Evolutionary conservation across 306 rosid species (phyloP).

Genomic region (Delonix regia): DNA sequence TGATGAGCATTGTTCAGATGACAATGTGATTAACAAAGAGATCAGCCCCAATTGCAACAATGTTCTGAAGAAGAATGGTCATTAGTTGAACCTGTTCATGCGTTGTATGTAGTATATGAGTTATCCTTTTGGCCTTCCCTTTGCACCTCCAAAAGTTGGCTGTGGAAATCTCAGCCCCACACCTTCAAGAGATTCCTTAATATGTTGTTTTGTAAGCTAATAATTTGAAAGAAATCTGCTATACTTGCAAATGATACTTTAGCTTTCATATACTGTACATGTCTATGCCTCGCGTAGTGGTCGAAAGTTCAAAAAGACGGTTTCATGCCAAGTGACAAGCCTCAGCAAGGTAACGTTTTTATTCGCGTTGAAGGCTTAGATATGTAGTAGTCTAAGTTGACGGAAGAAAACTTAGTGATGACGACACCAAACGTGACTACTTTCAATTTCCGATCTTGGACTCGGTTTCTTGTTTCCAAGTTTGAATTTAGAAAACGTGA

Average conservation of each 20-base stretch:
- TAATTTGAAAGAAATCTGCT: slow-evolving; percentile 24
- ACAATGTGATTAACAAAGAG: slow-evolving; percentile 39
- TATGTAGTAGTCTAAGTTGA: too few species aligned
- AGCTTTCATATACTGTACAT: neutral
- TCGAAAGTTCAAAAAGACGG: neutral
- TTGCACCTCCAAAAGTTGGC: slow-evolving; percentile 26
- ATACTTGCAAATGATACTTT: neutral
- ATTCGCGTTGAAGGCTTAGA: too few species aligned
- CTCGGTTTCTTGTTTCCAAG: neutral
- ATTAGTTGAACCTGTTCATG: slow-evolving; percentile 1
- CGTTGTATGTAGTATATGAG: slow-evolving; percentile 30
- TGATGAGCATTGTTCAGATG: slow-evolving; percentile 28
- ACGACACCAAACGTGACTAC: neutral
- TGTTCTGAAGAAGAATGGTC: slow-evolving; percentile 37
- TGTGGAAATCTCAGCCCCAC: slow-evolving; percentile 39
- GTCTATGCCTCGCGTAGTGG: slow-evolving; percentile 1
- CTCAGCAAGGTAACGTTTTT: too few species aligned
- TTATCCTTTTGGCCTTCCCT: slow-evolving; percentile 24
- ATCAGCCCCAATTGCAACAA: slow-evolving; percentile 13
- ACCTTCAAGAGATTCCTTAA: slow-evolving; percentile 26
- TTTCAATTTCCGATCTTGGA: neutral
- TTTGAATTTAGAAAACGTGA: neutral
- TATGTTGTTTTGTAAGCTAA: slow-evolving; percentile 31
- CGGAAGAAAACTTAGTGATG: too few species aligned
- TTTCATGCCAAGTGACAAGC: neutral